Evolutionary conservation across 257 asterid species (phyloP).

Genomic region (Petunia secreta): DNA sequence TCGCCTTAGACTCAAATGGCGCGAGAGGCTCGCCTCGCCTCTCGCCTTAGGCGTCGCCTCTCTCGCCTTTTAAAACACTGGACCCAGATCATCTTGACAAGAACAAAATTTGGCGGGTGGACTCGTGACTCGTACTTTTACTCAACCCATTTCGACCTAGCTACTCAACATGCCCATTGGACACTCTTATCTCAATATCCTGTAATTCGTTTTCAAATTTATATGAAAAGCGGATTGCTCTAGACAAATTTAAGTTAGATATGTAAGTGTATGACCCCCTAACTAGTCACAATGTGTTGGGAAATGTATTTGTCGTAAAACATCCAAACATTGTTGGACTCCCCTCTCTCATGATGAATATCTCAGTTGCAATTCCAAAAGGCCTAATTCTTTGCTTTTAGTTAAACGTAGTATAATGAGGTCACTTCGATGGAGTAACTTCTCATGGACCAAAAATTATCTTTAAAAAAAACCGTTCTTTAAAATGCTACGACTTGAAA

Average conservation of each 20-base stretch:
- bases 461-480: no score
- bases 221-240: not conserved
- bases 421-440: not conserved
- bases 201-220: not conserved
- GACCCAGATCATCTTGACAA: not conserved
- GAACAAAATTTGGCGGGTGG: not conserved
- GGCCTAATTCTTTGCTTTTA: not conserved
- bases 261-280: not conserved
- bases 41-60: no score
- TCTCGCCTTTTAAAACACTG: no score
- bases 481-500: not conserved
- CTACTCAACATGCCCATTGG: not conserved
- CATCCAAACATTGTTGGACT: not conserved
- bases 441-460: not conserved
- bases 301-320: not conserved
- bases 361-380: not conserved
- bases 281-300: not conserved
- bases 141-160: not conserved
- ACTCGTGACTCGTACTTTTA: not conserved
- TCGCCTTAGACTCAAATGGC: no score
- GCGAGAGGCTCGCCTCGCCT: no score
- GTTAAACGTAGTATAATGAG: not conserved
- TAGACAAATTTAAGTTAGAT: conserved; percentile 12
- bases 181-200: not conserved
- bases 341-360: not conserved